Conservation (phyloP, 305 asterid species). For the Fraxinus sp. region DNA sequence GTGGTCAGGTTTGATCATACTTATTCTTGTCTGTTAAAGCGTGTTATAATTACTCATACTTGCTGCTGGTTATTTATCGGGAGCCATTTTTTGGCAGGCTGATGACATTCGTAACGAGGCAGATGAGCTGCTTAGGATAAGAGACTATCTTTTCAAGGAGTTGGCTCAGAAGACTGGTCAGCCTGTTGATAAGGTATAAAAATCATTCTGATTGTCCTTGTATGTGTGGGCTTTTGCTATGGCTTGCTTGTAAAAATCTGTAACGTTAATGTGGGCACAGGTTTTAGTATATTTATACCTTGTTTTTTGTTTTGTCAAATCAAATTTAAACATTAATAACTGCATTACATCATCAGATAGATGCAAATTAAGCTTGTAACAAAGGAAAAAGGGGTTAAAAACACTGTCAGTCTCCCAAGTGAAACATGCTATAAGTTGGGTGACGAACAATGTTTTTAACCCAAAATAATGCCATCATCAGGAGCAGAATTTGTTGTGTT, state of each 20-base stretch:
- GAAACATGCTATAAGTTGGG: background rate
- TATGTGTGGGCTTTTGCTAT: slow-evolving; percentile 1
- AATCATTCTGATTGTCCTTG: background rate
- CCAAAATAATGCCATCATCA: background rate
- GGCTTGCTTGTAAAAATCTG: background rate
- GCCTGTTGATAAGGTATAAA: slow-evolving; percentile 71
- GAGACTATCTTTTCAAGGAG: slow-evolving; percentile 92
- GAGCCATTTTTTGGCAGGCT: slow-evolving; percentile 50
- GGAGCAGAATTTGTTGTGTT: background rate
- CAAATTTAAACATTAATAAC: background rate
- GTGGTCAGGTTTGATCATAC: slow-evolving; percentile 75
- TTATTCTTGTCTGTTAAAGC: slow-evolving; percentile 1
- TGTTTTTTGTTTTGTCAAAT: background rate
- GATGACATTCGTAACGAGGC: slow-evolving; percentile 84
- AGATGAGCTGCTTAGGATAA: slow-evolving; percentile 76
- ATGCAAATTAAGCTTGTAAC: background rate
- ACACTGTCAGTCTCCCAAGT: background rate
- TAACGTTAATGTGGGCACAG: background rate
- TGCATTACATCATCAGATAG: background rate
- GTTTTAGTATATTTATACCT: background rate
- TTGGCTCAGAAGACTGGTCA: slow-evolving; percentile 89
- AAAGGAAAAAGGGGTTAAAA: background rate
- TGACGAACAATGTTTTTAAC: background rate
- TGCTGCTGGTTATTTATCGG: slow-evolving; percentile 10
- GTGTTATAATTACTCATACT: slow-evolving; percentile 1